Evolutionary conservation across 441 rosid species (phyloP).

Genomic region (Metrosideros polymorpha): DNA sequence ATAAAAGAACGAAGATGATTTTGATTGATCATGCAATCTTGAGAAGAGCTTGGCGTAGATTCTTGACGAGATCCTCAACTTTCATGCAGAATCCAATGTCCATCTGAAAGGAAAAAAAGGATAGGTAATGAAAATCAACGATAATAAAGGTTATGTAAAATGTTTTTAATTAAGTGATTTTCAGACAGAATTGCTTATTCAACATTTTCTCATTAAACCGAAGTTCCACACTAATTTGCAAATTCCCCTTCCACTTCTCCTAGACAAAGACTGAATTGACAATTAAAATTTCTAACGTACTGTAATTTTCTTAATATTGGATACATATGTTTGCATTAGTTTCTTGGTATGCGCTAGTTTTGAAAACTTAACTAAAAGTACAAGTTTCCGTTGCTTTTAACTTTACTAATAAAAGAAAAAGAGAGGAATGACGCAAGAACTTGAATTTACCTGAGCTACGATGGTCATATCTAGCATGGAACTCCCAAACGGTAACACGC

Average conservation of each 20-base stretch:
- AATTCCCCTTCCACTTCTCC: background rate
- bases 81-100: constrained; percentile 32
- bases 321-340: background rate
- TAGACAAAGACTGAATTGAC: background rate
- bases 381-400: background rate
- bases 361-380: background rate
- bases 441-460: constrained; percentile 49
- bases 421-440: background rate
- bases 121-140: background rate
- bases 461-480: constrained; percentile 62
- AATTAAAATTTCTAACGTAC: background rate
- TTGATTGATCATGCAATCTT: background rate
- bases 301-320: background rate
- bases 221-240: background rate
- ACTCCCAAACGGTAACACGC: constrained; percentile 56
- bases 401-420: background rate
- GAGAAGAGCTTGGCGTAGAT: constrained; percentile 24
- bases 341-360: background rate
- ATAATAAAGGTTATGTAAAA: background rate
- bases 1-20: background rate
- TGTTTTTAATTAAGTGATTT: background rate
- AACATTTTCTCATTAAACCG: background rate
- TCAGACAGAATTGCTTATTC: background rate
- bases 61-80: constrained; percentile 43
- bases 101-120: constrained; percentile 33